Conservation (phyloP, 768 basidiomycete species). For the Sporobolomyces phaffii region DNA sequence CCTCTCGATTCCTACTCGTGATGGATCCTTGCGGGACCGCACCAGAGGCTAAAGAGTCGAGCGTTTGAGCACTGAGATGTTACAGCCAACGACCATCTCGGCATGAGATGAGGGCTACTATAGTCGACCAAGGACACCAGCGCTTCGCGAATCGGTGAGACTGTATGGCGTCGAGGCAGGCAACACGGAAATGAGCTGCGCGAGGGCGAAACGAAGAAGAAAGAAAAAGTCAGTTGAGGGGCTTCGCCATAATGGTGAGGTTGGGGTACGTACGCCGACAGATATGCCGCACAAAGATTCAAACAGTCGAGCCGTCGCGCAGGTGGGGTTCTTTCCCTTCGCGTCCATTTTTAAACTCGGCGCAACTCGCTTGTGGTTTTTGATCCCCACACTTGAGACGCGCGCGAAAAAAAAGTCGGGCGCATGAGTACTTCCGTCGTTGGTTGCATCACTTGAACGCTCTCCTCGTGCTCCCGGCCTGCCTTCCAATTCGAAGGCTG, state of each 20-base stretch:
- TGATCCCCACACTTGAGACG: no score
- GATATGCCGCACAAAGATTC: conserved; percentile 2
- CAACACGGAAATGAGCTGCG: conserved; percentile 34
- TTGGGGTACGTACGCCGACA: conserved; percentile 8
- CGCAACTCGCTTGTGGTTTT: not conserved
- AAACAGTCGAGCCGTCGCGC: not conserved
- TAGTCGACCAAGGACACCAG: conserved; percentile 32
- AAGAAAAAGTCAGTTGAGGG: not conserved
- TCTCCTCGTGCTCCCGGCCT: not conserved
- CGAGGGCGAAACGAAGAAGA: not conserved
- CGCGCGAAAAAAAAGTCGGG: no score
- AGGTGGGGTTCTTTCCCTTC: not conserved
- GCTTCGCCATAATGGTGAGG: not conserved
- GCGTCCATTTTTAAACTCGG: no score
- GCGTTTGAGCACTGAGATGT: conserved; percentile 29
- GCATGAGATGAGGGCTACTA: conserved; percentile 30
- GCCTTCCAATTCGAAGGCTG: no score
- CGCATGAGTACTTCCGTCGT: no score
- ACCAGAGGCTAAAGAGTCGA: conserved; percentile 14
- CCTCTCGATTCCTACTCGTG: conserved; percentile 26
- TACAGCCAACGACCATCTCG: conserved; percentile 24
- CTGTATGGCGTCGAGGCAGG: conserved; percentile 24
- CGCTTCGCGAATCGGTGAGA: conserved; percentile 24
- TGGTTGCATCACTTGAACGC: no score
- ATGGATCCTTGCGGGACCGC: conserved; percentile 26